Evolutionary conservation across 2,329 filamentous ascomycete species (phyloP).

Genomic region (Verticillium nubilum): DNA sequence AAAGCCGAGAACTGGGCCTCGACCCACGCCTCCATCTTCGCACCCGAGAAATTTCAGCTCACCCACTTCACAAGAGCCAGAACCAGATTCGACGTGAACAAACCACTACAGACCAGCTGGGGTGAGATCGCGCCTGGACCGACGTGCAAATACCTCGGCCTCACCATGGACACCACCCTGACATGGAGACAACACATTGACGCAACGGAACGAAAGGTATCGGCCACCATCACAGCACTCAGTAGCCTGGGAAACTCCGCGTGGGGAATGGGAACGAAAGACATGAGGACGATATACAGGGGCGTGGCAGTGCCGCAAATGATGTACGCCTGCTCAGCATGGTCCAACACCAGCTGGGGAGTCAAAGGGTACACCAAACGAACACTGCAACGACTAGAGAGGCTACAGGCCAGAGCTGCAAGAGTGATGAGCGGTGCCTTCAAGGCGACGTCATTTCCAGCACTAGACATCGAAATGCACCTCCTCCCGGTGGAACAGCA

Average conservation of each 20-base stretch:
- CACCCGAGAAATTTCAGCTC: conserved; percentile 17
- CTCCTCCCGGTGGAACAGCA: conserved; percentile 15
- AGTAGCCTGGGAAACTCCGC: conserved; percentile 8
- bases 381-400: conserved; percentile 4
- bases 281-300: conserved; percentile 19
- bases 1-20: conserved; percentile 12
- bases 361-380: conserved; percentile 4
- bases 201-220: conserved; percentile 9
- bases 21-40: conserved; percentile 14
- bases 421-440: conserved; percentile 21
- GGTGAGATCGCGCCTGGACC: conserved; percentile 2
- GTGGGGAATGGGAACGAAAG: conserved; percentile 14
- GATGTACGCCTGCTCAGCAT: conserved; percentile 20
- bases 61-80: conserved; percentile 14
- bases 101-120: not conserved
- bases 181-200: conserved; percentile 15
- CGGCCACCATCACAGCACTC: no score
- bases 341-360: conserved; percentile 5
- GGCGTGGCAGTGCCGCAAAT: conserved; percentile 18
- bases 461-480: conserved; percentile 20
- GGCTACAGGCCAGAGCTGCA: conserved; percentile 18
- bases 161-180: conserved; percentile 17
- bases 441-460: conserved; percentile 15
- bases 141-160: conserved; percentile 15
- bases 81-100: conserved; percentile 6